phyloP scores from a whole-genome alignment of 306 rosid species.

The Casuarina glauca region DNA sequence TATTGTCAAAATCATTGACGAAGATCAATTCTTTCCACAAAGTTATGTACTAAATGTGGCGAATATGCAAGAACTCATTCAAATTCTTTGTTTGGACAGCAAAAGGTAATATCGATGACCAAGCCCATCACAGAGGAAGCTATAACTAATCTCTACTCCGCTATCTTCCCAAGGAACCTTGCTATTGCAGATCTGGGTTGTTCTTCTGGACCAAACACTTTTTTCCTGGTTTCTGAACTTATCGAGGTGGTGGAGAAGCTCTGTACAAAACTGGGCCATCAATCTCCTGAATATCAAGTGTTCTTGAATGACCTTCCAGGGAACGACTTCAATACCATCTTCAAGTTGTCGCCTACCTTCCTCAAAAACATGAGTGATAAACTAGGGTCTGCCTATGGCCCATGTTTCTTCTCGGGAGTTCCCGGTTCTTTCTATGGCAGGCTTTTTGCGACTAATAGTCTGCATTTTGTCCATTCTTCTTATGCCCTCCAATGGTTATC shows the following conservation, averaged over 20 bases:
- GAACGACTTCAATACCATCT: slow-evolving; percentile 55
- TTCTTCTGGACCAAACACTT: slow-evolving; percentile 57
- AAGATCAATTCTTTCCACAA: not conserved
- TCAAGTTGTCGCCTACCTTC: slow-evolving; percentile 40
- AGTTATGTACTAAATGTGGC: not conserved
- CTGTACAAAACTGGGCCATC: slow-evolving; percentile 16
- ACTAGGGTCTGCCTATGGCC: slow-evolving; percentile 20
- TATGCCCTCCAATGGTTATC: slow-evolving; percentile 55
- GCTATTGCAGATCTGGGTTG: slow-evolving; percentile 62
- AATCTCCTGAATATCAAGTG: slow-evolving; percentile 42
- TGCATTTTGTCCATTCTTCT: slow-evolving; percentile 59
- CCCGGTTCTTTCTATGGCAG: slow-evolving; percentile 66
- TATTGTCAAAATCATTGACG: not conserved
- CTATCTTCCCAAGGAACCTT: slow-evolving; percentile 9
- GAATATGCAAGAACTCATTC: not conserved
- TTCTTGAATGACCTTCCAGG: slow-evolving; percentile 50
- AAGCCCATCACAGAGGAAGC: slow-evolving; percentile 51
- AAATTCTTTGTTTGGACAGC: slow-evolving; percentile 24
- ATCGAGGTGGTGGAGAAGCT: slow-evolving; percentile 39
- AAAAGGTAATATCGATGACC: slow-evolving; percentile 41
- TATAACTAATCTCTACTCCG: slow-evolving; percentile 16
- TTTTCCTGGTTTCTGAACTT: slow-evolving; percentile 34
- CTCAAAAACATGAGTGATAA: slow-evolving; percentile 23
- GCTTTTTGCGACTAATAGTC: slow-evolving; percentile 35
- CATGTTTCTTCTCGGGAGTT: slow-evolving; percentile 43